Base-by-base conservation (phyloP, 345 rosid species). In the Streptanthus diversifolius region DNA sequence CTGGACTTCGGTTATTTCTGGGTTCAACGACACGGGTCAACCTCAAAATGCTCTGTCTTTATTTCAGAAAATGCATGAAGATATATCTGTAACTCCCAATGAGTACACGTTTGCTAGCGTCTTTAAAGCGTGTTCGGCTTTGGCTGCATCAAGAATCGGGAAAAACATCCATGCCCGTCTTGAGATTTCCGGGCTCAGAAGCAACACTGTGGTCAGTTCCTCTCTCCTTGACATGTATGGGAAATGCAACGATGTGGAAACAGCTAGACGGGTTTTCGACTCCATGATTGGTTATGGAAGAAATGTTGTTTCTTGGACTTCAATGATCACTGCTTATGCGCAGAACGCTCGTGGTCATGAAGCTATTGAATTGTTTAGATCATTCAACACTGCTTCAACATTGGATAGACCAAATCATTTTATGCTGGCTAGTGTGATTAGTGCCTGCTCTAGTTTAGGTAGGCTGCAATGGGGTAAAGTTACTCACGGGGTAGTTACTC, bases 211-310 rank as follows among this genome's bases (percentile, higher is more conserved):
- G 74, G 88, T 87, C 29, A 83, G 82, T 41, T 86, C 96, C 68
- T 84, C 98, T 8, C 90, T 90, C 68, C 80, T 92, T 69, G 88
- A 88, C 63, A 92, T 92, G 96, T 92, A 90, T 54, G 98, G 98
- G 44, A 88, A 92, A 80, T 90, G 96, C 81, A 90, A 87, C 32
- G 89, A 85, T 14, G 83, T 85, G 19, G 86, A 83, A 33, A 73
- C 80, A 0, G 90, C 96, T 17, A 81, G 86, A 73, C 76, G 68
- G 82, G 90, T 88, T 81, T 92, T 90, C 32, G 76, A 90, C 76
- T 72, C 64, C 4, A 92, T 88, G 92, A 11, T 19, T 37, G 66
- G 36, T 21, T 73, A 5, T 73, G 77, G 71, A 4, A 84, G 79
- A 78, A 88, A 90, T 63, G 72, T 92, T 66, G 88, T 92, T 65